Conservation (phyloP, 768 basidiomycete genomes). For the Cyclocybe cylindracea region DNA sequence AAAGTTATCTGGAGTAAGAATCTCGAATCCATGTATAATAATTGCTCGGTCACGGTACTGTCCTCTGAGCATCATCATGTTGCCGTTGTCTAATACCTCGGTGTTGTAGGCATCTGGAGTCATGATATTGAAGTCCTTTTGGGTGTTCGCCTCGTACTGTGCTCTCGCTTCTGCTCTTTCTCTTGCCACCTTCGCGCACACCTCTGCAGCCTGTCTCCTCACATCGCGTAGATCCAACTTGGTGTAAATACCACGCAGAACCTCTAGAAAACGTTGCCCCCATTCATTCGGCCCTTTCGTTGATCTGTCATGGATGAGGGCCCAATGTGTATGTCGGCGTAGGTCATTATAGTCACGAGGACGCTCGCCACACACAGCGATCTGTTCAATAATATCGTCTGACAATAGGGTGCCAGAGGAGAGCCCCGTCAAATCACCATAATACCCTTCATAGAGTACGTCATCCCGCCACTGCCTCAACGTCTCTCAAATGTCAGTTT, state of each 20-base stretch:
- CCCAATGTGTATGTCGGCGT: conserved; percentile 5
- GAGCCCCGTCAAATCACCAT: not conserved
- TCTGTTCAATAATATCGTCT: conserved; percentile 9
- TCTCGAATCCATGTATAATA: too few relatives aligned
- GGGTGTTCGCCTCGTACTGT: not conserved
- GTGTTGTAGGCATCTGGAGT: too few relatives aligned
- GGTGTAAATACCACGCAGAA: conserved; percentile 3
- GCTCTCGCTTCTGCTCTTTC: not conserved
- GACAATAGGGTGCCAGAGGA: not conserved
- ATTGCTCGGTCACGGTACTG: too few relatives aligned
- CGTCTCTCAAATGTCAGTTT: not conserved
- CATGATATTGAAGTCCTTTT: not conserved
- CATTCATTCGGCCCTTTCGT: not conserved
- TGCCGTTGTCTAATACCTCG: too few relatives aligned
- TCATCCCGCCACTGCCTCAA: conserved; percentile 8
- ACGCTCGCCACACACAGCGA: conserved; percentile 6
- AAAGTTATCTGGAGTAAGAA: too few relatives aligned
- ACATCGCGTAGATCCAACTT: too few relatives aligned
- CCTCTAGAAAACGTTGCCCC: conserved; percentile 1
- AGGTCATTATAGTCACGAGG: not conserved
- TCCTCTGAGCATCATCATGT: too few relatives aligned
- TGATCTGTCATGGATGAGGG: not conserved
- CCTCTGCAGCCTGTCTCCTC: too few relatives aligned
- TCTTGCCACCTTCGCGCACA: too few relatives aligned
- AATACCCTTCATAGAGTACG: not conserved